Evolutionary conservation across 2,329 filamentous ascomycete genomes (phyloP), one percentile per base, ranked within the genome.

Genomic region (Verticillium dahliae): DNA sequence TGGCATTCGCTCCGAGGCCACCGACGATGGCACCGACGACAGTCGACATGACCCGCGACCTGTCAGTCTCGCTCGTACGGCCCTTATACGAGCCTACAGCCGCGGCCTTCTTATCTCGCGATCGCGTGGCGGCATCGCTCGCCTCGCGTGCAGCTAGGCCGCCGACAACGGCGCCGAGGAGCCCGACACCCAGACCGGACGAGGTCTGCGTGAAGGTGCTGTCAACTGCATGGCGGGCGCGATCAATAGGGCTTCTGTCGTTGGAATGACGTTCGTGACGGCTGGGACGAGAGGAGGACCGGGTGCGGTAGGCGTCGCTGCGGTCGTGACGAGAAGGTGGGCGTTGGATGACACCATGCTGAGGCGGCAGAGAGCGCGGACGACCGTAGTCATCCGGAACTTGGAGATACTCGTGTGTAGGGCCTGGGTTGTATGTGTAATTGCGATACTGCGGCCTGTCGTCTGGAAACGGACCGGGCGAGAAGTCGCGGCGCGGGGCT

Each of bases 11-110:
- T 4, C 81, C 81, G 10, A 85, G 73, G 3, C 82, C 82, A 2
- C 81, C 82, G 0, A 83, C 81, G 3, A 83, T 80, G 1, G 81
- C 83, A 2, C 83, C 82, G 3, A 85, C 74, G 10, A 85, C 71
- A 10, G 83, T 83, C 3, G 80, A 79, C 15, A 84, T 69, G 59
- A 80, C 70, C 60, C 72, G 72, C 58, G 72, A 72, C 58, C 72
- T 72, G 38, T 71, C 67, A 35, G 69, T 66, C 22, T 72, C 67
- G 56, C 65, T 61, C 58, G 35, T 37, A 35, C 58, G 54, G 27
- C 54, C 54, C 9, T 13, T 2, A n/a, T 56, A 22, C 10, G 58
- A 52, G 15, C 38, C 39, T 13, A 14, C 5, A 10, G 22, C 7
- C 5, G 56, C 64, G 60, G 15, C 66, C 65, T 41, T 34, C 11